Base-by-base conservation (phyloP, 768 basidiomycete species). In the Pleurotus citrinopileatus region DNA sequence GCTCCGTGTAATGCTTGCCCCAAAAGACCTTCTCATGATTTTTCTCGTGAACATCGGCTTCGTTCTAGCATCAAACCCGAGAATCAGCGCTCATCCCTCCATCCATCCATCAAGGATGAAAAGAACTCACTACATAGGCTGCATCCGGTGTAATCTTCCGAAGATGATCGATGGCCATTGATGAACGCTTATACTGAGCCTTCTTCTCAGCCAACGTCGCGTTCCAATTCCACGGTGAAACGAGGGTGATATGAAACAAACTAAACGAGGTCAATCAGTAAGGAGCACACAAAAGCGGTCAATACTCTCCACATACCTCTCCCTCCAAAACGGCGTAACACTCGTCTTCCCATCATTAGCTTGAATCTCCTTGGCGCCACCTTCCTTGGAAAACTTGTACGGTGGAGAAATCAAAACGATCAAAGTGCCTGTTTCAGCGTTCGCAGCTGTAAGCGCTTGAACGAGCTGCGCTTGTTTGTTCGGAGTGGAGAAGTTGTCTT, bases 21-120 rank as follows among this genome's bases (percentile, higher is more conserved):
- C 77, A 79, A 56, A 78, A 80, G 1, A 74, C 59, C 3, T 61
- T 71, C 67, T 76, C 60, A 54, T 72, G 65, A 54, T 77, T 74
- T 10, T 75, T 74, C 55, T 79, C 76, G 50, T 78, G 69, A 7
- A 77, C 73, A 58, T 78, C 78, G 1, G 76, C 74, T 56, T 79
- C 78, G 52, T 78, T 79, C 77, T 77, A 55, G 17, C n/a, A n/a
- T n/a, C n/a, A n/a, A n/a, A n/a, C n/a, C n/a, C n/a, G n/a, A n/a
- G n/a, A n/a, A n/a, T n/a, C n/a, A n/a, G n/a, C n/a, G n/a, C n/a
- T n/a, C n/a, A n/a, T n/a, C n/a, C n/a, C n/a, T n/a, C n/a, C n/a
- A n/a, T n/a, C n/a, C n/a, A n/a, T n/a, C n/a, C n/a, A n/a, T n/a
- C n/a, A 32, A 6, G 32, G 15, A 36, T 20, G 32, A 27, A n/a